Evolutionary conservation across 306 rosid species (phyloP).

Genomic region (Acacia confusa): DNA sequence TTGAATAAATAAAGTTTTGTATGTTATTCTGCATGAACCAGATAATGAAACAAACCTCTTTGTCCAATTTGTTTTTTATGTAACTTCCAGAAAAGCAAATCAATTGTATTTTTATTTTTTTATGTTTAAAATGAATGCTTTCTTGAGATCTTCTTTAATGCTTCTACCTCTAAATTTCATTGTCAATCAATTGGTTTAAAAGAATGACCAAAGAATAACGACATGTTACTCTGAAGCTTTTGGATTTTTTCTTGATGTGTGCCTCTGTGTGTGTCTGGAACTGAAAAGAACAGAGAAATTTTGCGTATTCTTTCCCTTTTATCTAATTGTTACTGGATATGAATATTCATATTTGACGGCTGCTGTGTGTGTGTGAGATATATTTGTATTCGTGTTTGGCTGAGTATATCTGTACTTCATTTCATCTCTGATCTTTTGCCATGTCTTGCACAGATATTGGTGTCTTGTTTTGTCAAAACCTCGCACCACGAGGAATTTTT

Average conservation of each 20-base stretch:
- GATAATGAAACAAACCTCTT: not conserved
- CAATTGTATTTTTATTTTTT: not conserved
- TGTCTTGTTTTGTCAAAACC: slow-evolving; percentile 95
- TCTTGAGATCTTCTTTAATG: no score
- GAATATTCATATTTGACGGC: not conserved
- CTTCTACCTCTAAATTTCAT: no score
- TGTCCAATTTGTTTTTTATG: not conserved
- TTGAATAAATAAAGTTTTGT: slow-evolving; percentile 14
- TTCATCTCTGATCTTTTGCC: slow-evolving; percentile 11
- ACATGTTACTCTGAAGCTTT: no score
- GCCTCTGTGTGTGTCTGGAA: no score
- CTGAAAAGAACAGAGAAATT: no score
- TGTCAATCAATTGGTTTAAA: no score
- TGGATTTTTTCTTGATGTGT: no score
- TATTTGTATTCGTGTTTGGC: not conserved
- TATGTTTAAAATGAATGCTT: not conserved
- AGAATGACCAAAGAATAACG: no score
- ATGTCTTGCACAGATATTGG: slow-evolving; percentile 61
- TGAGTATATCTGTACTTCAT: not conserved
- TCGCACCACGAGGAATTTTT: slow-evolving; percentile 88
- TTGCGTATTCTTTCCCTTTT: no score
- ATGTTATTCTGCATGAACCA: slow-evolving; percentile 16
- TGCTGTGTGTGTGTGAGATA: no score
- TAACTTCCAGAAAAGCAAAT: not conserved
- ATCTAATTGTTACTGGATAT: no score